phyloP scores from a whole-genome alignment of 1,284 basidiomycete genomes.

The Farysia itapuensis region DNA sequence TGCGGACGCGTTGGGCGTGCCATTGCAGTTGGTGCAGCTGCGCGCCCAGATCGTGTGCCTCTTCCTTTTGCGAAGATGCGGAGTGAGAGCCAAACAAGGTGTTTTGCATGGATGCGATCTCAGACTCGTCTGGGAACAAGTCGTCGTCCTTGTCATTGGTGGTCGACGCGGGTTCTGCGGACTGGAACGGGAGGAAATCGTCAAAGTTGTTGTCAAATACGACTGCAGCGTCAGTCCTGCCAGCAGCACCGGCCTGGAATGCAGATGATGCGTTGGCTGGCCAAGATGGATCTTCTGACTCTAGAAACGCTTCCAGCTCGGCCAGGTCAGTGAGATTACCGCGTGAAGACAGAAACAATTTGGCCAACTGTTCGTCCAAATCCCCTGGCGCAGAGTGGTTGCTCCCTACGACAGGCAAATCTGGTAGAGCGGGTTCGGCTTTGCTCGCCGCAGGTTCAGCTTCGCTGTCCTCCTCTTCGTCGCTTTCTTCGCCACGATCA shows the following conservation, averaged over 20 bases:
- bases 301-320: conserved; percentile 34
- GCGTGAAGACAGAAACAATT: conserved; percentile 13
- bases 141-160: background rate
- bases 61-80: background rate
- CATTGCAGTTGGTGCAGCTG: conserved; percentile 26
- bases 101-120: conserved; percentile 18
- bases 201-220: conserved; percentile 36
- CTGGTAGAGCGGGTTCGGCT: background rate
- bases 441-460: background rate
- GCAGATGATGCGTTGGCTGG: too few relatives aligned
- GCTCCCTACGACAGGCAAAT: conserved; percentile 1
- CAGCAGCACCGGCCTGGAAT: background rate
- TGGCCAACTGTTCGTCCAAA: conserved; percentile 24
- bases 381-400: conserved; percentile 7
- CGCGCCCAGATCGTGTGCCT: conserved; percentile 5
- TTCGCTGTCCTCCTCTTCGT: conserved; percentile 7
- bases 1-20: conserved; percentile 32
- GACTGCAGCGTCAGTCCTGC: background rate
- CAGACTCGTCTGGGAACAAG: background rate
- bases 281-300: conserved; percentile 35
- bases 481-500: background rate
- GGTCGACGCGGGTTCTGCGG: background rate
- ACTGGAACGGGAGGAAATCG: conserved; percentile 31
- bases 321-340: conserved; percentile 8
- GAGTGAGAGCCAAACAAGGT: conserved; percentile 11